phyloP scores from a whole-genome alignment of 352 stramenopile genomes.

The Albugo candida region DNA sequence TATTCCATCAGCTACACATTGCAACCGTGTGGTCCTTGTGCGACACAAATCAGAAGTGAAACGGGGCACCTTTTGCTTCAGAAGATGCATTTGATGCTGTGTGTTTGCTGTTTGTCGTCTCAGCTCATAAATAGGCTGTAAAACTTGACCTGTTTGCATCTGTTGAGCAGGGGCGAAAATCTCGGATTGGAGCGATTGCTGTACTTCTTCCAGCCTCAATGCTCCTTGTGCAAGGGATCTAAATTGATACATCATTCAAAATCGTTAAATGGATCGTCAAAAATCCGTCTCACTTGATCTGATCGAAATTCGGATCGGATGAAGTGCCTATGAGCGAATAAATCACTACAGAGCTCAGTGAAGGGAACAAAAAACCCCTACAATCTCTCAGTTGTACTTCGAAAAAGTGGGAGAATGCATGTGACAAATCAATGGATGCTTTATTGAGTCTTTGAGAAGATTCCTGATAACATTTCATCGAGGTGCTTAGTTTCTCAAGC shows the following conservation, averaged over 20 bases:
- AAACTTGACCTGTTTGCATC: slow-evolving; percentile 21
- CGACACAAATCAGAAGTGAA: neutral
- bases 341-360: neutral
- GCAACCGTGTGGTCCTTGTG: slow-evolving; percentile 19
- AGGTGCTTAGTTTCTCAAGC: slow-evolving; percentile 30
- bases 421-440: slow-evolving; percentile 23
- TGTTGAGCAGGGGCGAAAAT: slow-evolving; percentile 22
- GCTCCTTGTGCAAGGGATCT: slow-evolving; percentile 27
- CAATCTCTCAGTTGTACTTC: slow-evolving; percentile 29
- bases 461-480: slow-evolving; percentile 26
- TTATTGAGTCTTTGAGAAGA: slow-evolving; percentile 20
- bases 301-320: slow-evolving; percentile 10
- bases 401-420: slow-evolving; percentile 39
- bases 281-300: slow-evolving; percentile 10
- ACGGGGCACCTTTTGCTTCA: slow-evolving; percentile 24
- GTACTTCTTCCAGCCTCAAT: slow-evolving; percentile 32
- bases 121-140: slow-evolving; percentile 23
- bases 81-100: slow-evolving; percentile 22
- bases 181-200: slow-evolving; percentile 29
- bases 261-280: neutral
- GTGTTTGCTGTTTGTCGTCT: slow-evolving; percentile 16
- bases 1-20: slow-evolving; percentile 1
- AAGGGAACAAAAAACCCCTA: slow-evolving; percentile 1
- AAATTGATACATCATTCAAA: neutral
- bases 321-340: slow-evolving; percentile 2